phyloP scores from a whole-genome alignment of 495 filamentous ascomycete genomes.

The Entonaema liquescens region DNA sequence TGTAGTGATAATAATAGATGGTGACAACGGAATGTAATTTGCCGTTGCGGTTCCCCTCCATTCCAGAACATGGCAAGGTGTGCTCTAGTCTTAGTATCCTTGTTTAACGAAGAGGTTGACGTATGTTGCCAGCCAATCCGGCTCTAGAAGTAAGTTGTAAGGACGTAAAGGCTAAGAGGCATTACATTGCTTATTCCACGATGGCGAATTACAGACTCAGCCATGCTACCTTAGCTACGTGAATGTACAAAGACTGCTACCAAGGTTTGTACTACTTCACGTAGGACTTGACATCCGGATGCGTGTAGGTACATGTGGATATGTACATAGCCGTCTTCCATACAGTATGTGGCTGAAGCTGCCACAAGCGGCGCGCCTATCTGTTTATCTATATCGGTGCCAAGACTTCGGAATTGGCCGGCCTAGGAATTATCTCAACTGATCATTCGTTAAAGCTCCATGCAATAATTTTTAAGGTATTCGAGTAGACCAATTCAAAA shows the following conservation, averaged over 20 bases:
- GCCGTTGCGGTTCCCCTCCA: neutral
- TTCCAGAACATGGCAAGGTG: conserved; percentile 22
- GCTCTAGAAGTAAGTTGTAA: neutral
- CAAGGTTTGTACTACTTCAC: too few species aligned
- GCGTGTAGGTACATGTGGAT: neutral
- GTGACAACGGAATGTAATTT: conserved; percentile 26
- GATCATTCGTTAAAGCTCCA: conserved; percentile 29
- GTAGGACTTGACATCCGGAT: too few species aligned
- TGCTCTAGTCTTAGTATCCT: neutral
- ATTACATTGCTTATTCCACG: neutral
- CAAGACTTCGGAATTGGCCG: conserved; percentile 16
- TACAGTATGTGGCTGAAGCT: conserved; percentile 35
- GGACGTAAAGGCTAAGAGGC: neutral
- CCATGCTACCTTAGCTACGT: too few species aligned
- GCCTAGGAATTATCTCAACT: conserved; percentile 7
- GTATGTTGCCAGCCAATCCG: neutral
- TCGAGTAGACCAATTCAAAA: neutral
- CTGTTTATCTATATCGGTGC: neutral
- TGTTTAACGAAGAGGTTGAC: conserved; percentile 8
- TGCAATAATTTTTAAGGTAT: conserved; percentile 20
- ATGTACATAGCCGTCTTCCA: neutral
- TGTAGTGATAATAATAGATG: conserved; percentile 29
- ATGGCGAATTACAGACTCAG: neutral
- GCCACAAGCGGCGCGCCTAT: conserved; percentile 25
- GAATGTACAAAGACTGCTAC: neutral